Evolutionary conservation across 306 rosid species (phyloP).

Genomic region (Lathyrus oleraceus): DNA sequence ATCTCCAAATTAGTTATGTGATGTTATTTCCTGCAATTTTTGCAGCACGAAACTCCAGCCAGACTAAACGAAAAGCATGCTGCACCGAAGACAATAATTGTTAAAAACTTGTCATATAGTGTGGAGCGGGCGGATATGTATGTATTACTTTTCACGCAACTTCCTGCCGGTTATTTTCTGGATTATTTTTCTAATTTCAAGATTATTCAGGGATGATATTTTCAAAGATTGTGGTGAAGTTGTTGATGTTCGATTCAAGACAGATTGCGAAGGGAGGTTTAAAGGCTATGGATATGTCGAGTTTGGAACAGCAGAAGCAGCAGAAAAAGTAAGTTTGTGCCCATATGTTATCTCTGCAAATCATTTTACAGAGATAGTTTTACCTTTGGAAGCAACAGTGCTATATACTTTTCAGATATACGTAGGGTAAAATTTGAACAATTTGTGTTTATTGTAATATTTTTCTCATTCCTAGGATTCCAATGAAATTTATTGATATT

Average conservation of each 20-base stretch:
- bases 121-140: conserved; percentile 65
- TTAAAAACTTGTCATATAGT: conserved; percentile 54
- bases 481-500: neutral
- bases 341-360: neutral
- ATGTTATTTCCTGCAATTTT: conserved; percentile 14
- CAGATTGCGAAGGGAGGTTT: conserved; percentile 49
- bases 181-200: conserved; percentile 12
- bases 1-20: neutral
- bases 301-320: conserved; percentile 63
- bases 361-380: neutral
- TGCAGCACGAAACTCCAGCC: conserved; percentile 58
- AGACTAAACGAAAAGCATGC: conserved; percentile 38
- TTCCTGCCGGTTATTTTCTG: neutral
- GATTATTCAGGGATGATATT: conserved; percentile 52
- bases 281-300: conserved; percentile 75
- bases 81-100: conserved; percentile 54
- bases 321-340: conserved; percentile 45
- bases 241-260: conserved; percentile 55
- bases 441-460: neutral
- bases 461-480: neutral
- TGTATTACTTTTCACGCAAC: conserved; percentile 28
- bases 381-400: neutral
- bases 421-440: conserved; percentile 2
- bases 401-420: neutral
- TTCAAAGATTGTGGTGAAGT: conserved; percentile 63